Evolutionary conservation across 2,329 filamentous ascomycete species (phyloP), one percentile per base, ranked within the genome.

Genomic region (Fusarium tuaranense): DNA sequence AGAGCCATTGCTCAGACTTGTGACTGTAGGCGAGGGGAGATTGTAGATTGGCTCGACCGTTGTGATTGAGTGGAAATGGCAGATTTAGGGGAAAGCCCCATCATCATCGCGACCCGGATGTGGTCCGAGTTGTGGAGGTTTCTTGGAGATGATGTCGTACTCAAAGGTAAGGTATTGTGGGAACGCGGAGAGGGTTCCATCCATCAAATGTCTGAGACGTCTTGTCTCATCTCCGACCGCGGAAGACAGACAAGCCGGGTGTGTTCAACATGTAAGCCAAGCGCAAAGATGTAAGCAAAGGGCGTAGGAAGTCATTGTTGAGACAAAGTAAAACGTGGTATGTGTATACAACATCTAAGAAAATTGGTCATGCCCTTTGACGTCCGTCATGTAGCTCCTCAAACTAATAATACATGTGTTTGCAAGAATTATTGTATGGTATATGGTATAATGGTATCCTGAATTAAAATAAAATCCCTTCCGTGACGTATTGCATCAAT

Each of bases 261-360:
- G 20, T 25, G n/a, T 30, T 32, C n/a, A 13, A 58, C n/a, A 12
- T 36, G 32, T 58, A 53, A 53, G 48, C 48, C 46, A 51, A 39
- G 38, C 38, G 2, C 41, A 44, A 44, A 53, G 27, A 32, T 32
- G 48, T 30, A 32, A 53, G 48, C 44, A 25, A 25, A 48, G 44
- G 44, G 44, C 44, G 22, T 48, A 18, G 3, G 12, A 27, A 8
- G 18, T 32, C 18, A 53, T 53, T 20, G 18, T 30, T 53, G 48
- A 36, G 30, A 58, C 53, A 58, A 58, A 58, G 53, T 34, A 57
- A 58, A 58, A 57, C 53, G 53, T 57, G 53, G 53, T 57, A 34
- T 57, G 53, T 57, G 53, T 34, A 57, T 57, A 57, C n/a, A 30
- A 57, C 53, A 36, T 57, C 32, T 30, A 39, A 34, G 16, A 3